Evolutionary conservation across 108 stramenopile species (phyloP), one percentile per base, ranked within the genome.

Genomic region (Skeletonema tropicum): DNA sequence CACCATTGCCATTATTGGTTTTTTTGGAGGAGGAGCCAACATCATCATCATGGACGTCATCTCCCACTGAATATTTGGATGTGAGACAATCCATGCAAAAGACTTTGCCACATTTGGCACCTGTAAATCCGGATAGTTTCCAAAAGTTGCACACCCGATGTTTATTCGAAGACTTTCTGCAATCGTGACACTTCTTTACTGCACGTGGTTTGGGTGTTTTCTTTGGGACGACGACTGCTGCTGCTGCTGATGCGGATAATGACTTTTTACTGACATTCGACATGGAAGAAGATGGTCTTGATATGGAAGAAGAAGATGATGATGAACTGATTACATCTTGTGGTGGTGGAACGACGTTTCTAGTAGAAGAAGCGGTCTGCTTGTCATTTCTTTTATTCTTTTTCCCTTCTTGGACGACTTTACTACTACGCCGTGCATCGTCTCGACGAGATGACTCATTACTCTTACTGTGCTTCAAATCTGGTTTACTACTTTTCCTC

Each of bases 151-250:
- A 80, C 31, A 55, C 48, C 5, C 75, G 67, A 31, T 75, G 75
- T 26, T 14, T 10, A 15, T 55, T 70, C 19, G 73, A 36, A 26
- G 23, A 39, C n/a, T 64, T 63, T 63, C 74, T 80, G 60, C 79
- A 80, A 15, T 80, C 60, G 32, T 80, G 74, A 59, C 79, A 80
- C 61, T 80, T 80, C 41, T 65, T 68, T 3, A 46, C 13, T 6
- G 38, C 23, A 9, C 65, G 46, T 36, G 26, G 25, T 26, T 49
- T 67, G 25, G 46, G 48, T 8, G 26, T 15, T 64, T 64, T 64
- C 36, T 38, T 64, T 64, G 64, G 6, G 13, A 25, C 64, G 41
- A 13, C n/a, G n/a, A n/a, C n/a, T n/a, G n/a, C n/a, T n/a, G n/a
- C n/a, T n/a, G n/a, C n/a, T n/a, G n/a, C 60, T 31, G 60, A 0